Conservation (phyloP, 192 early-diverging fungal genomes). For the Lobosporangium transversale region DNA sequence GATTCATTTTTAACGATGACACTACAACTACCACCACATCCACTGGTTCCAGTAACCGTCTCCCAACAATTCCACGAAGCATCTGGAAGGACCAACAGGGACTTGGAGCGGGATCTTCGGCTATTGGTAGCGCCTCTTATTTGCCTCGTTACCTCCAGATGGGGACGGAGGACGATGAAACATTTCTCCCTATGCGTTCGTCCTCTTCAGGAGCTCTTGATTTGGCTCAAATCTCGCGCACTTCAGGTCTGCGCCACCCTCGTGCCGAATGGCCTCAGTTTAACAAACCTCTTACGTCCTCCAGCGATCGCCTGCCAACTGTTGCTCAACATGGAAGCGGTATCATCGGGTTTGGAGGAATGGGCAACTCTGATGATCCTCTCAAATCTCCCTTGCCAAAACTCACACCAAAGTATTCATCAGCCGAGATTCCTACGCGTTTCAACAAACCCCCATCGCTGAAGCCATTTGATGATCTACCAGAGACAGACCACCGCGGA, state of each 20-base stretch:
- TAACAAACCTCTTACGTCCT: conserved; percentile 29
- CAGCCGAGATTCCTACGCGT: conserved; percentile 52
- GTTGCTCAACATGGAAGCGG: conserved; percentile 43
- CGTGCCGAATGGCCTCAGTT: conserved; percentile 57
- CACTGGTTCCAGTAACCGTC: conserved; percentile 5
- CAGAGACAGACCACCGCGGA: conserved; percentile 5
- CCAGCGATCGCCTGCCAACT: conserved; percentile 15
- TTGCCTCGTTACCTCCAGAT: conserved; percentile 56
- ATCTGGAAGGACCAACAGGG: conserved; percentile 47
- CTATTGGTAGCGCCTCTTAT: conserved; percentile 48
- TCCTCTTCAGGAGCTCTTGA: conserved; percentile 57
- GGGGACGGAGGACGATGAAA: conserved; percentile 52
- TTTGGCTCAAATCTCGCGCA: conserved; percentile 54
- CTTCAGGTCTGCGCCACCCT: conserved; percentile 42
- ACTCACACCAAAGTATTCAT: conserved; percentile 56
- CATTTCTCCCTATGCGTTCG: conserved; percentile 59
- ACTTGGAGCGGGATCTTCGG: conserved; percentile 22
- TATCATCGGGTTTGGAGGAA: conserved; percentile 36
- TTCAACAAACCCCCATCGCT: conserved; percentile 41
- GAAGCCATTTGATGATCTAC: conserved; percentile 36
- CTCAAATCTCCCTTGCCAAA: conserved; percentile 49
- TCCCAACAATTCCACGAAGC: conserved; percentile 30
- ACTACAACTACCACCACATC: too few species aligned
- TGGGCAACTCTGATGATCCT: conserved; percentile 20
- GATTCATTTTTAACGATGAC: conserved; percentile 60